Evolutionary conservation across 805 yeast genomes (phyloP).

Genomic region (Vanderwaltozyma yarrowii): DNA sequence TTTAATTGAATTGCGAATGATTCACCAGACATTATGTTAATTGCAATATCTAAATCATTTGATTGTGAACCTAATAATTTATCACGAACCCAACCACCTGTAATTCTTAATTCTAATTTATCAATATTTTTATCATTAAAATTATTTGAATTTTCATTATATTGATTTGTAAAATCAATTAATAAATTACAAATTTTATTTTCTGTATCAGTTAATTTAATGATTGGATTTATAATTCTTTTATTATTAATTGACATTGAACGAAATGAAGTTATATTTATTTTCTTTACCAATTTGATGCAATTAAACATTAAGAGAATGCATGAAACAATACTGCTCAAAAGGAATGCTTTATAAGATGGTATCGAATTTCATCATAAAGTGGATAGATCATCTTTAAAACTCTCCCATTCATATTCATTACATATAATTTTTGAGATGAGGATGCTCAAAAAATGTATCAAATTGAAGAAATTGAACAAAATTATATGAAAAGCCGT

Average conservation of each 20-base stretch:
- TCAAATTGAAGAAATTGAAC: no score
- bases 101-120: constrained; percentile 42
- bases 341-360: no score
- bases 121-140: background rate
- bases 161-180: constrained; percentile 22
- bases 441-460: no score
- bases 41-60: constrained; percentile 87
- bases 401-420: no score
- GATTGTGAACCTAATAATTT: constrained; percentile 72
- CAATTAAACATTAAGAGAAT: no score
- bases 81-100: constrained; percentile 99
- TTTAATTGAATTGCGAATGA: constrained; percentile 64
- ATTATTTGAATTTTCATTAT: constrained; percentile 7
- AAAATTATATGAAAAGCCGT: no score
- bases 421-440: no score
- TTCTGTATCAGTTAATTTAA: constrained; percentile 18
- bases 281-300: no score
- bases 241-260: background rate
- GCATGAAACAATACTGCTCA: no score
- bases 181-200: constrained; percentile 19
- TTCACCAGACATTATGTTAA: constrained; percentile 76
- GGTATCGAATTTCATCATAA: no score
- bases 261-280: background rate
- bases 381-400: no score
- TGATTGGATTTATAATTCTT: constrained; percentile 1